A percentile compares a stretch with the other conserved stretches of the same genome.
These are phyloP conservation scores for Aleurites moluccanus DNA, from an alignment of 441 rosid genomes.

Conservation along the genomic window DNA sequence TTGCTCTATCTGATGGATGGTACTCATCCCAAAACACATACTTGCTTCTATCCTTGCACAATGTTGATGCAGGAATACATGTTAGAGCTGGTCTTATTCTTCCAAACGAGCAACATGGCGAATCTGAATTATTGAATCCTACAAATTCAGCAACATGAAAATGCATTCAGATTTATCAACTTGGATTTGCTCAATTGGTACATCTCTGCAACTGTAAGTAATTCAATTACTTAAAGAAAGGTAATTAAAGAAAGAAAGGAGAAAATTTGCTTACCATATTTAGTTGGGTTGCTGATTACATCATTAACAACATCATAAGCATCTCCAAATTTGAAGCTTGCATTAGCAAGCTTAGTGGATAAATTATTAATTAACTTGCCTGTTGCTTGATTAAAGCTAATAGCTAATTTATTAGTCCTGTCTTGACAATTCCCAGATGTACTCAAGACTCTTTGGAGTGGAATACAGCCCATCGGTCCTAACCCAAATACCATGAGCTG, in stretches of 20 bases:
- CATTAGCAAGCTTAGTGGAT: constrained; percentile 49
- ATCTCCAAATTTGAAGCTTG: constrained; percentile 71
- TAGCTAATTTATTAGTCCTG: constrained; percentile 64
- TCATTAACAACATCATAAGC: constrained; percentile 78
- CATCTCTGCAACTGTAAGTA: no score
- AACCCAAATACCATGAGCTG: constrained; percentile 76
- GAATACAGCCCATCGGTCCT: constrained; percentile 97
- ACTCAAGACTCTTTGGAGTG: constrained; percentile 80
- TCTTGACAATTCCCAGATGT: constrained; percentile 65
- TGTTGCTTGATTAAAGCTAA: constrained; percentile 65
- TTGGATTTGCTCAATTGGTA: no score
- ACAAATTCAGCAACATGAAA: neutral
- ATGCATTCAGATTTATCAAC: neutral
- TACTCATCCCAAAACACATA: constrained; percentile 97
- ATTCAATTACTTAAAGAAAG: neutral
- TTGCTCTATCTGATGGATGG: constrained; percentile 85
- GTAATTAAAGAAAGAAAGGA: neutral
- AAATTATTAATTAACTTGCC: constrained; percentile 43
- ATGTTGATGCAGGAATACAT: constrained; percentile 70
- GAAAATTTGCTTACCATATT: constrained; percentile 47
- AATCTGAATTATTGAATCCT: constrained; percentile 80
- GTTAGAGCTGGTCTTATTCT: constrained; percentile 82
- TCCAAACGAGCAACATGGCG: constrained; percentile 91
- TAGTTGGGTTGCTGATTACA: constrained; percentile 62
- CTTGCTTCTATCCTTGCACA: constrained; percentile 85